A percentile compares a stretch with the other conserved stretches of the same genome.
Evolutionary conservation across 139 green algal species (phyloP).

Genomic region (Chlorella sorokiniana): DNA sequence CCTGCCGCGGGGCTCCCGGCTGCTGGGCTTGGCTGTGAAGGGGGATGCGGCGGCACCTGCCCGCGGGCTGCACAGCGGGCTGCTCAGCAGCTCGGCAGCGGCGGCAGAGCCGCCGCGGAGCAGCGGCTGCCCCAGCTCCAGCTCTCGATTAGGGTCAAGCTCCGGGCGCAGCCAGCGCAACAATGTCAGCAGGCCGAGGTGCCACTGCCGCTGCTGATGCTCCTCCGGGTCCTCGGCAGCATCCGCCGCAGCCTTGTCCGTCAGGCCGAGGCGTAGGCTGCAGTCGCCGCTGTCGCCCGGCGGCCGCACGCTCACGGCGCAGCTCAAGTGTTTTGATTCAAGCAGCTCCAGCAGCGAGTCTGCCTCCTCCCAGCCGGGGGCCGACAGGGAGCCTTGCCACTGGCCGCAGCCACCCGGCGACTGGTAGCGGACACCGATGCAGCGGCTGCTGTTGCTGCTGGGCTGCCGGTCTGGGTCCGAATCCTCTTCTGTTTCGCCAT

Average conservation of each 20-base stretch:
- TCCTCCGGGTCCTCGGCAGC: constrained; percentile 1
- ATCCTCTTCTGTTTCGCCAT: no score
- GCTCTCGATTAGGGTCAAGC: constrained; percentile 3
- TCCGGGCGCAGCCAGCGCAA: constrained; percentile 18
- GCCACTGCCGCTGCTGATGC: constrained; percentile 12
- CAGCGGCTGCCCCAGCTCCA: neutral
- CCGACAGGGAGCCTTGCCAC: neutral
- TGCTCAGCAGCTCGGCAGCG: neutral
- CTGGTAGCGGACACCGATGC: neutral
- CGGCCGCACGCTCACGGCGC: neutral
- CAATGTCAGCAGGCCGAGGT: constrained; percentile 2
- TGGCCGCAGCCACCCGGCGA: neutral
- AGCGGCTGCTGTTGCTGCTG: neutral
- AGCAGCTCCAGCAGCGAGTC: constrained; percentile 1
- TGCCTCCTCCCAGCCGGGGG: neutral
- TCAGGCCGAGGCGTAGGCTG: neutral
- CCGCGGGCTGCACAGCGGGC: constrained; percentile 7
- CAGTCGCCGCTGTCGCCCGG: no score
- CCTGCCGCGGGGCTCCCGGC: neutral
- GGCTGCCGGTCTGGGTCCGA: no score
- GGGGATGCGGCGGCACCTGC: neutral
- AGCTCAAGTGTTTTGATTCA: neutral
- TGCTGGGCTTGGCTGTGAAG: neutral
- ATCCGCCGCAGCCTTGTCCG: neutral
- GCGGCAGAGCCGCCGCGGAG: neutral